Evolutionary conservation across 2,329 filamentous ascomycete species (phyloP).

Genomic region (Paracamarosporium sp.): DNA sequence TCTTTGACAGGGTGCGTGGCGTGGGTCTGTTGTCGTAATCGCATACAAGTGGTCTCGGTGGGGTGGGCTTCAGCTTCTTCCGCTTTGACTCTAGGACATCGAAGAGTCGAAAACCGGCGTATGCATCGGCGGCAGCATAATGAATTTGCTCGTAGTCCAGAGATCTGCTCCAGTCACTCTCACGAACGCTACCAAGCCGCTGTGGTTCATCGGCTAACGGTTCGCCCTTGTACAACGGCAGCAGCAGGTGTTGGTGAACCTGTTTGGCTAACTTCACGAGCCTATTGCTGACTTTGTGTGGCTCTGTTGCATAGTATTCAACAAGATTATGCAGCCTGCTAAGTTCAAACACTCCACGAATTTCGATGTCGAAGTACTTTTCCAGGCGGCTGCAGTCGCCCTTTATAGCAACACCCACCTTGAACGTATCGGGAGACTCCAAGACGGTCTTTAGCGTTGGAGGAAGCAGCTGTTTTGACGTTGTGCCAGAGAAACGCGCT

Average conservation of each 20-base stretch:
- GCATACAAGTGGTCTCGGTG: conserved; percentile 72
- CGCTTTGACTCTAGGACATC: conserved; percentile 74
- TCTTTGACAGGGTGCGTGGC: conserved; percentile 9
- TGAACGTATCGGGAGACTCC: conserved; percentile 72
- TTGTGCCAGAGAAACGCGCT: conserved; percentile 54
- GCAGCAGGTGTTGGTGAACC: conserved; percentile 71
- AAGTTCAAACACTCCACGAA: conserved; percentile 77
- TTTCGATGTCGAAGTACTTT: conserved; percentile 65
- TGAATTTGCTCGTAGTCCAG: conserved; percentile 70
- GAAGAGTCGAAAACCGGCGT: conserved; percentile 79
- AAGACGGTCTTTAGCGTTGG: conserved; percentile 75
- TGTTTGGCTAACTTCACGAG: conserved; percentile 74
- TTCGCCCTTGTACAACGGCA: conserved; percentile 82
- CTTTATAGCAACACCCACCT: conserved; percentile 76
- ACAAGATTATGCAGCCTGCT: conserved; percentile 85
- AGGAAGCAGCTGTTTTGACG: conserved; percentile 64
- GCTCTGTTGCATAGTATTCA: conserved; percentile 59
- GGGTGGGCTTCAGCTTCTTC: conserved; percentile 69
- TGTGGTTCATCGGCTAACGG: conserved; percentile 22
- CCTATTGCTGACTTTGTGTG: conserved; percentile 55
- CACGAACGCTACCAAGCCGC: conserved; percentile 61
- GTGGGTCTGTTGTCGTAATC: conserved; percentile 62
- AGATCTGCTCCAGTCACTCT: conserved; percentile 74
- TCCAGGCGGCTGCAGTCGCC: conserved; percentile 70
- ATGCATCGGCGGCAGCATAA: conserved; percentile 83